These are phyloP conservation scores for Arthrobotrys sphaeroides DNA, from an alignment of 2,329 filamentous ascomycete species.

Conservation along the genomic window DNA sequence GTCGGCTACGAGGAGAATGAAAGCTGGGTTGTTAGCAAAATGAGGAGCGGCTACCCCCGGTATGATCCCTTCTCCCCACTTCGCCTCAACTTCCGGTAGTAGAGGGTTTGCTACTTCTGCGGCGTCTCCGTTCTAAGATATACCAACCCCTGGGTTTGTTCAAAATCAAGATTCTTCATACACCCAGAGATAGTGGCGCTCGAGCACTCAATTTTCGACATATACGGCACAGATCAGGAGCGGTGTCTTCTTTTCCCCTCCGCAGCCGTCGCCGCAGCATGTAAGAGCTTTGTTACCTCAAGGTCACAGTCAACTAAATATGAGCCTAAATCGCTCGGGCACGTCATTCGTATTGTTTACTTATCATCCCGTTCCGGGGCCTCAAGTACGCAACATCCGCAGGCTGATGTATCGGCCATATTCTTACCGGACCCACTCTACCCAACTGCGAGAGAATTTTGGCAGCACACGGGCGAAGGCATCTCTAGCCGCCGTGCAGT, in stretches of 20 bases:
- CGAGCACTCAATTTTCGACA: constrained; percentile 72
- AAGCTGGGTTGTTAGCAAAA: constrained; percentile 81
- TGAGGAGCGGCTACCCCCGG: constrained; percentile 92
- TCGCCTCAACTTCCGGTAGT: neutral
- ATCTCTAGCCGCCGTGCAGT: constrained; percentile 90
- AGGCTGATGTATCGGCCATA: constrained; percentile 62
- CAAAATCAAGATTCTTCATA: constrained; percentile 78
- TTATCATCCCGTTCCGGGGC: neutral
- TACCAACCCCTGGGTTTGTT: too few relatives aligned
- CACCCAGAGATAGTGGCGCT: constrained; percentile 83
- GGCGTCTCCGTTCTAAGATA: too few relatives aligned
- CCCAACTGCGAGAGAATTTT: constrained; percentile 86
- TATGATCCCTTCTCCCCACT: constrained; percentile 61
- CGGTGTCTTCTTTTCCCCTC: constrained; percentile 87
- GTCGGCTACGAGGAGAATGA: constrained; percentile 94
- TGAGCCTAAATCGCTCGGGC: neutral
- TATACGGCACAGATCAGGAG: constrained; percentile 71
- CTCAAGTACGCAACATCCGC: constrained; percentile 64
- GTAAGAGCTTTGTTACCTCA: constrained; percentile 74
- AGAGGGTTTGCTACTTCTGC: too few relatives aligned
- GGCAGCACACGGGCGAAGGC: constrained; percentile 95
- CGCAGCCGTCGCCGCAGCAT: constrained; percentile 73
- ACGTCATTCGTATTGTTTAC: neutral
- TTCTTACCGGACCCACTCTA: constrained; percentile 75
- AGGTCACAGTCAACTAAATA: neutral